Evolutionary conservation across 139 green algal genomes (phyloP).

Genomic region (Chlorella sp.): DNA sequence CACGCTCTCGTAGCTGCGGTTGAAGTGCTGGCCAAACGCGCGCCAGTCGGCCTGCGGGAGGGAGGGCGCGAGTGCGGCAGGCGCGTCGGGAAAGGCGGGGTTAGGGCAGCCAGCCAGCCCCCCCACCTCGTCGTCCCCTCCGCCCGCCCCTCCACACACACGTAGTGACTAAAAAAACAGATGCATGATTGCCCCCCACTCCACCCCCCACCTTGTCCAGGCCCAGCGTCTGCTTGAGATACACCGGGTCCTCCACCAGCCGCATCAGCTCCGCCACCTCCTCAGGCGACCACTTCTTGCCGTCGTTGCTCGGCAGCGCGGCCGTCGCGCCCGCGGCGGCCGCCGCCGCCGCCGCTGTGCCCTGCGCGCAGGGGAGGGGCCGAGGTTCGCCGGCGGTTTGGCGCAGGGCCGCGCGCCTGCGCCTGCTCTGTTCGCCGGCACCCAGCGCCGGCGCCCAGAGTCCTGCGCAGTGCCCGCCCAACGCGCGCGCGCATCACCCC

Average conservation of each 20-base stretch:
- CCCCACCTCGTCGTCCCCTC: neutral
- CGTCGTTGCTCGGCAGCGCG: conserved; percentile 40
- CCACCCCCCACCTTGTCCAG: conserved; percentile 36
- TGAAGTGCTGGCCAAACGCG: conserved; percentile 42
- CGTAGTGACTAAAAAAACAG: neutral
- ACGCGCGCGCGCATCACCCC: too few relatives aligned
- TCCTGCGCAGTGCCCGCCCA: too few relatives aligned
- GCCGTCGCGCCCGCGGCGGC: neutral
- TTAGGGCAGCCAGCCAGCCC: neutral
- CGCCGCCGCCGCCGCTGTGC: too few relatives aligned
- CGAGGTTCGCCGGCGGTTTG: too few relatives aligned
- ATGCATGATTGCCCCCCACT: neutral
- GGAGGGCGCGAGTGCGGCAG: neutral
- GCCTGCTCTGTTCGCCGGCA: too few relatives aligned
- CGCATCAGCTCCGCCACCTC: conserved; percentile 38
- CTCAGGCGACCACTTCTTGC: conserved; percentile 46
- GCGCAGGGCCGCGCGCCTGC: too few relatives aligned
- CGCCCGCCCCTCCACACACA: neutral
- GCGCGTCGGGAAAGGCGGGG: neutral
- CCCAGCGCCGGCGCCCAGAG: too few relatives aligned
- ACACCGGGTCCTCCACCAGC: conserved; percentile 40
- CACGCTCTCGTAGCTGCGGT: conserved; percentile 42
- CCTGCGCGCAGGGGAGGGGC: too few relatives aligned
- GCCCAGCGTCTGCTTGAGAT: conserved; percentile 27
- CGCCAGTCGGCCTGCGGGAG: conserved; percentile 35